These are phyloP conservation scores for Massospora cicadina DNA, from an alignment of 371 early-diverging fungal species.

Conservation along the genomic window DNA sequence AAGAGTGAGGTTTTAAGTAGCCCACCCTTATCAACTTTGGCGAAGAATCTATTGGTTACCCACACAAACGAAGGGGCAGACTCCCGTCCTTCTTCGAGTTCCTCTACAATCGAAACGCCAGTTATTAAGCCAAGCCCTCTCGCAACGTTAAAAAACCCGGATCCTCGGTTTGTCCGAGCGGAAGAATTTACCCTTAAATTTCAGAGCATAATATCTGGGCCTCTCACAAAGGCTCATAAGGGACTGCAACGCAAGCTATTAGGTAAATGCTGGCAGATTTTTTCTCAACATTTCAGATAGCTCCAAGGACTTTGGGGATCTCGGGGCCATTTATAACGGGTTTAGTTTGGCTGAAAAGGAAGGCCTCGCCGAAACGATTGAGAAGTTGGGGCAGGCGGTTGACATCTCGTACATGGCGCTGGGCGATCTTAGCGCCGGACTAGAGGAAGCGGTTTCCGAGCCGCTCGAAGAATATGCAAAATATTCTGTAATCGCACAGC, in stretches of 20 bases:
- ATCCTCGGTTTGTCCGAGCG: constrained; percentile 48
- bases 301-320: constrained; percentile 60
- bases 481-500: constrained; percentile 67
- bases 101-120: constrained; percentile 12
- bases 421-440: constrained; percentile 33
- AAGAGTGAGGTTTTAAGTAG: constrained; percentile 55
- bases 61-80: background rate
- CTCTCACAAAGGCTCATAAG: background rate
- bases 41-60: constrained; percentile 29
- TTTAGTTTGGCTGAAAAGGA: constrained; percentile 72
- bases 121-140: constrained; percentile 38
- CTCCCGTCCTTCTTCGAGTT: constrained; percentile 9
- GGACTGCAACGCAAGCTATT: background rate
- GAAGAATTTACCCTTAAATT: constrained; percentile 47
- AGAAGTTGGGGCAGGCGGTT: constrained; percentile 75
- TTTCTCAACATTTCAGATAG: constrained; percentile 20
- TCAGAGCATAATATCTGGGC: constrained; percentile 28
- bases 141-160: constrained; percentile 35
- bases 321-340: constrained; percentile 85
- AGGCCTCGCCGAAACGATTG: constrained; percentile 61
- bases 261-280: background rate
- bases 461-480: constrained; percentile 76
- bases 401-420: constrained; percentile 66
- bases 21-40: constrained; percentile 34
- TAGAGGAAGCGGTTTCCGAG: constrained; percentile 67